Evolutionary conservation across 164 flowering plant species (phyloP).

Genomic region (Magnolia sinica): DNA sequence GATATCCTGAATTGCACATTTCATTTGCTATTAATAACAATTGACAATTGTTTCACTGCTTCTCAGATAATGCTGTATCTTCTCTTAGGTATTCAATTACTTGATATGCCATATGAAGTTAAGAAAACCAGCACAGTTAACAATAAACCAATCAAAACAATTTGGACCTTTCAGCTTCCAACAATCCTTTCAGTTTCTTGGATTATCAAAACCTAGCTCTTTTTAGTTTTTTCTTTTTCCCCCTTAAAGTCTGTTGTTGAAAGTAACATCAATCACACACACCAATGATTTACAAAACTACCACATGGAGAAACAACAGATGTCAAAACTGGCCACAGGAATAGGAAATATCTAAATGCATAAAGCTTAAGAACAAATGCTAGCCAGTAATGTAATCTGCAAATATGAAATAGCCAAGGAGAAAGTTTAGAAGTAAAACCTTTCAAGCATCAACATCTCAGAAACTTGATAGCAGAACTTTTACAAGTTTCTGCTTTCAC

Average conservation of each 20-base stretch:
- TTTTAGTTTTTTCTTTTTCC: too few species aligned
- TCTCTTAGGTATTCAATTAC: not conserved
- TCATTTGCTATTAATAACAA: not conserved
- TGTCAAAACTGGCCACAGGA: not conserved
- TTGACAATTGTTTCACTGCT: not conserved
- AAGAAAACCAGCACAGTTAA: not conserved
- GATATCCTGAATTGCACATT: not conserved
- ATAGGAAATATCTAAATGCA: not conserved
- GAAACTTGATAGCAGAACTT: constrained; percentile 6
- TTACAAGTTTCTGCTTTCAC: constrained; percentile 22
- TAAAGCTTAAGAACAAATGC: not conserved
- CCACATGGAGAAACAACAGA: not conserved
- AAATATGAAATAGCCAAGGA: not conserved
- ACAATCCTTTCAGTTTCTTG: too few species aligned
- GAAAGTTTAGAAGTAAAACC: constrained; percentile 1
- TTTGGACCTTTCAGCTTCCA: too few species aligned
- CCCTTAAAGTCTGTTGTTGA: not conserved
- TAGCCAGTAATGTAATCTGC: not conserved
- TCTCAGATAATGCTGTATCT: not conserved
- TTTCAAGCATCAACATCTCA: constrained; percentile 4
- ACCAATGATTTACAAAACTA: not conserved
- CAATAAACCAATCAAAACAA: too few species aligned
- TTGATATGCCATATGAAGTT: not conserved
- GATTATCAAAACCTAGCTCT: too few species aligned
- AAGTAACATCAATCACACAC: not conserved